Conservation (phyloP, 2,329 filamentous ascomycete genomes). For the Fusarium begoniae region DNA sequence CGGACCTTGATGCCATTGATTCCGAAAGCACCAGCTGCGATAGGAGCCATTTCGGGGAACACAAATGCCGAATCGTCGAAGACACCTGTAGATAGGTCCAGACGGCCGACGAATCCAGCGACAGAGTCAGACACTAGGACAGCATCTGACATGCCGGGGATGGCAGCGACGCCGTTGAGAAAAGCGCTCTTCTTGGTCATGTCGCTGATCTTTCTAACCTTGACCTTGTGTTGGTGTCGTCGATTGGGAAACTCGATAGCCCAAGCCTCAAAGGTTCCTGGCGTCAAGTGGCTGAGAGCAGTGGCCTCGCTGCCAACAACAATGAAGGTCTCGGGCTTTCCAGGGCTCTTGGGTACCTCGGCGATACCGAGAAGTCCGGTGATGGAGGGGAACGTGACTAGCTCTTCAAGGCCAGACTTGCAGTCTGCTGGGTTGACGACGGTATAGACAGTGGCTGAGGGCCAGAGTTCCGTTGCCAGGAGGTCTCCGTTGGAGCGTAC, state of each 20-base stretch:
- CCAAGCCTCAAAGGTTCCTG: conserved; percentile 13
- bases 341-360: neutral
- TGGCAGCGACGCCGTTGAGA: conserved; percentile 3
- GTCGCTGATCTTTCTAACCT: conserved; percentile 1
- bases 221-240: neutral
- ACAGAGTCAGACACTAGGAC: conserved; percentile 7
- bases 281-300: neutral
- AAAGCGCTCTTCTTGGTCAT: conserved; percentile 9
- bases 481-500: neutral
- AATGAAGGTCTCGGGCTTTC: conserved; percentile 1
- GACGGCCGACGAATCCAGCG: neutral
- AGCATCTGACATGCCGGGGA: neutral
- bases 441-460: neutral
- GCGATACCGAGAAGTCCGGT: conserved; percentile 1
- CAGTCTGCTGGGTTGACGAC: neutral
- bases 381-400: neutral
- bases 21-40: neutral
- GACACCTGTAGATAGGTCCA: neutral
- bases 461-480: conserved; percentile 2
- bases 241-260: neutral
- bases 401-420: neutral
- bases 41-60: conserved; percentile 3
- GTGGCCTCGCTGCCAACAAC: conserved; percentile 9
- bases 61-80: neutral
- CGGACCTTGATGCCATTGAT: conserved; percentile 1